Base-by-base conservation (phyloP, 768 basidiomycete species). In the Leccinum rimulosum region DNA sequence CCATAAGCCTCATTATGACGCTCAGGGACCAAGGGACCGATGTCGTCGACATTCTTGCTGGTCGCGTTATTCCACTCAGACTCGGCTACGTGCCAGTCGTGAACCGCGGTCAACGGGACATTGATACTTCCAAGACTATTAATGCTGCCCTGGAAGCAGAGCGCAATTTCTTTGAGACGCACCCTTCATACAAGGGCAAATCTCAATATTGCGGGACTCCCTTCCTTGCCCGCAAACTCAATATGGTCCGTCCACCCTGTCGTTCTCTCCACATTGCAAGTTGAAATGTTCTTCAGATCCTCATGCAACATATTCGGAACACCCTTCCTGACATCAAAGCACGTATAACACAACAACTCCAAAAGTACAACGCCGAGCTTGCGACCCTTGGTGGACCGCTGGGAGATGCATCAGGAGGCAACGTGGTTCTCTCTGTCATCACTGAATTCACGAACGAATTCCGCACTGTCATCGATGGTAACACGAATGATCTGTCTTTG, bases 291-390 rank as follows among this genome's bases (percentile, higher is more conserved):
- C 8, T 49, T 17, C 59, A 96, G 95, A 96, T 99, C 70, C 86
- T 99, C 55, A 98, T 98, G 95, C 94, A 97, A 75, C 97, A 99
- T 76, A 98, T 99, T 73, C 91, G 93, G 57, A 85, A 92, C 55
- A 97, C 94, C 22, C 83, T 99, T n/a, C 97, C 97, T 33, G 97
- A 99, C 72, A 98, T 98, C 82, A 99, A 99, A 79, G 84, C 86
- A 15, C 87, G 95, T 66, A 98, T 99, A 71, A 82, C 87, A n/a
- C 83, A 89, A 61, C 94, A 98, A 68, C 82, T 95, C 50, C 83
- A 87, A 74, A 96, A 95, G 70, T 98, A 82, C 80, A 92, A 84
- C 58, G 79, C 86, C 2, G 97, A 99, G 73, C 81, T 99, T 48
- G 75, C 78, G 47, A 77, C 85, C 10, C 87, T 99, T 33, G 97